A percentile compares a stretch with the other conserved stretches of the same genome.
Conservation (phyloP, 805 yeast species). For the Hanseniaspora valbyensis region DNA sequence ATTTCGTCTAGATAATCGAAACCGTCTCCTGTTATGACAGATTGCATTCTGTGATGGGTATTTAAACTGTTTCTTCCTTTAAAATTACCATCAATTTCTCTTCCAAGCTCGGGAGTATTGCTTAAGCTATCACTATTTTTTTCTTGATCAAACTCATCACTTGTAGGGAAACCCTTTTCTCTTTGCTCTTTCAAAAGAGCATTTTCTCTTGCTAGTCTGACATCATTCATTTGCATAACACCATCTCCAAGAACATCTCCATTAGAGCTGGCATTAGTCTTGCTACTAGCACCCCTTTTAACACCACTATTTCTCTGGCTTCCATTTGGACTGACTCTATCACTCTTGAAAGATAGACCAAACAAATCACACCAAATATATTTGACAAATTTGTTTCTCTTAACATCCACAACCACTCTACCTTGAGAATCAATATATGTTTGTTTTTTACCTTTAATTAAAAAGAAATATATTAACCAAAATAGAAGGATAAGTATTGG, state of each 20-base stretch:
- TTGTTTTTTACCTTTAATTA: constrained; percentile 25
- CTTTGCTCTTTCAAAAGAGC: constrained; percentile 7
- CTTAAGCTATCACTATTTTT: not conserved
- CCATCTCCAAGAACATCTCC: constrained; percentile 2
- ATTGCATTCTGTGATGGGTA: constrained; percentile 11
- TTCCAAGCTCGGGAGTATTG: not conserved
- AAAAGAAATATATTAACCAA: constrained; percentile 25
- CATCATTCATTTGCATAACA: constrained; percentile 13
- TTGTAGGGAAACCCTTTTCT: constrained; percentile 14
- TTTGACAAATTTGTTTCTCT: constrained; percentile 25
- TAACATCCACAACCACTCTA: constrained; percentile 29
- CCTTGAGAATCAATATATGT: constrained; percentile 31
- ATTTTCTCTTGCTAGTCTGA: constrained; percentile 7
- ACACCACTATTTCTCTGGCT: not conserved
- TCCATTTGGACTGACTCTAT: not conserved
- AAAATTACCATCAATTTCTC: constrained; percentile 13
- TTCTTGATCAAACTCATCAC: not conserved
- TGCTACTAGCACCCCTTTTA: constrained; percentile 2
- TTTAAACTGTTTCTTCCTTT: constrained; percentile 10
- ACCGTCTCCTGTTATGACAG: constrained; percentile 6
- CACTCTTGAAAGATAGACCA: constrained; percentile 6
- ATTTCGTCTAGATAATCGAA: constrained; percentile 13
- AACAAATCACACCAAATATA: constrained; percentile 10
- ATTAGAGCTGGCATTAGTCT: not conserved
- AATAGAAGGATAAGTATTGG: constrained; percentile 35